Conservation (phyloP, 495 filamentous ascomycete species). For the Trichocladium uniseriatum region DNA sequence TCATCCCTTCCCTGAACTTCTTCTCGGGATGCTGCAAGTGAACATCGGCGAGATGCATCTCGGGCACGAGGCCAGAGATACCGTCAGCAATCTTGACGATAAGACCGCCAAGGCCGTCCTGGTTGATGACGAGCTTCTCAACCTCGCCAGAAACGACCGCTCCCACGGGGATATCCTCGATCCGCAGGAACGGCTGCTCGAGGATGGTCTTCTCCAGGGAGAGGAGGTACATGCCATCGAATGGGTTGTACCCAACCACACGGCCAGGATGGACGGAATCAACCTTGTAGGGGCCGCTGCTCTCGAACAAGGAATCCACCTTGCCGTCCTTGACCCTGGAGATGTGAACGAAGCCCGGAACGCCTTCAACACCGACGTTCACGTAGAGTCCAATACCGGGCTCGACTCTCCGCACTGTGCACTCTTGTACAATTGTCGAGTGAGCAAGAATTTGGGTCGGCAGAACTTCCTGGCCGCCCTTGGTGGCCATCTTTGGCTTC, state of each 20-base stretch:
- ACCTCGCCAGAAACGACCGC: slow-evolving; percentile 74
- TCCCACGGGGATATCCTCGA: slow-evolving; percentile 81
- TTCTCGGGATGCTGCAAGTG: slow-evolving; percentile 85
- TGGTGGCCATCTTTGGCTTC: slow-evolving; percentile 35
- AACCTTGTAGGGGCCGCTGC: slow-evolving; percentile 65
- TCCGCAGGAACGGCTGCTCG: slow-evolving; percentile 75
- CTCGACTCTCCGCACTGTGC: slow-evolving; percentile 68
- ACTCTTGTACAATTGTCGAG: slow-evolving; percentile 65
- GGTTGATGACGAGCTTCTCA: slow-evolving; percentile 69
- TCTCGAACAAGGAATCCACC: slow-evolving; percentile 66
- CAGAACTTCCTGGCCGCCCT: slow-evolving; percentile 18
- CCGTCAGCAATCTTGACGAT: slow-evolving; percentile 77
- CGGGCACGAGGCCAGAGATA: slow-evolving; percentile 76
- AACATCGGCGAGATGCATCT: slow-evolving; percentile 81
- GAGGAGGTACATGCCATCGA: slow-evolving; percentile 80
- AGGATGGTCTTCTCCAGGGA: slow-evolving; percentile 74
- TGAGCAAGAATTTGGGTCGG: slow-evolving; percentile 54
- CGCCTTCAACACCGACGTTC: slow-evolving; percentile 61
- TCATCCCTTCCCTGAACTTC: slow-evolving; percentile 83
- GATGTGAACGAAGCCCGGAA: slow-evolving; percentile 86
- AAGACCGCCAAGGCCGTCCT: slow-evolving; percentile 63
- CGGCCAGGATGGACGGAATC: slow-evolving; percentile 71
- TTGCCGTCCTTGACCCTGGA: slow-evolving; percentile 81
- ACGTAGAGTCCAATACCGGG: slow-evolving; percentile 70
- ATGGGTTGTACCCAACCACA: slow-evolving; percentile 71